These are phyloP conservation scores for Annulohypoxylon bovei DNA, from an alignment of 495 filamentous ascomycete genomes.

Conservation along the genomic window DNA sequence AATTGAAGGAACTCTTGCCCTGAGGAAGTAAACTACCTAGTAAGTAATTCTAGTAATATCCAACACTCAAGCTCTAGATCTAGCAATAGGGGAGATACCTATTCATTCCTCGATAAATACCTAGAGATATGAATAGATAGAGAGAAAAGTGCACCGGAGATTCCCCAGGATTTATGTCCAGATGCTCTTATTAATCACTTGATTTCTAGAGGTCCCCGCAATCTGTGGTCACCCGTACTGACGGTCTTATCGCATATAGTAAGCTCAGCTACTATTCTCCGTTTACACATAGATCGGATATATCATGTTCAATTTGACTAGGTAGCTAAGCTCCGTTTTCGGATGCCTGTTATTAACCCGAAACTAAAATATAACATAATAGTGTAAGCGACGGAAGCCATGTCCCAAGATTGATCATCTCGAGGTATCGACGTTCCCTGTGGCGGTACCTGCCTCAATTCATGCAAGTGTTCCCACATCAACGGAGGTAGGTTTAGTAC, in stretches of 20 bases:
- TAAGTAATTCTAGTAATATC: background rate
- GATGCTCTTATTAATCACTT: constrained; percentile 27
- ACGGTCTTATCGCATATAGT: constrained; percentile 25
- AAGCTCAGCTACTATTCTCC: constrained; percentile 10
- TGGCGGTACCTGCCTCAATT: background rate
- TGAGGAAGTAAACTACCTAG: background rate
- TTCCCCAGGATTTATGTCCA: background rate
- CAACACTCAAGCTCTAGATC: background rate
- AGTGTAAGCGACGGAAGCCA: constrained; percentile 6
- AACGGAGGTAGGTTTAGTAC: background rate
- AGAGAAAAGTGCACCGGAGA: constrained; percentile 6
- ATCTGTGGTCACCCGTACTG: constrained; percentile 1
- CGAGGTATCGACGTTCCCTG: background rate
- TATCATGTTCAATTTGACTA: constrained; percentile 10
- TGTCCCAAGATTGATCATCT: background rate
- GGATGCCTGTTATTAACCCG: constrained; percentile 17
- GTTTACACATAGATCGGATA: constrained; percentile 5
- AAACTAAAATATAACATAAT: constrained; percentile 1
- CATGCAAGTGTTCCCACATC: constrained; percentile 9
- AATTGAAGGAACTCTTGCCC: background rate
- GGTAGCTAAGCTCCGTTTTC: constrained; percentile 37
- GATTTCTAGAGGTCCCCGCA: constrained; percentile 25
- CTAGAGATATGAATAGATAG: background rate
- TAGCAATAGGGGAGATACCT: background rate
- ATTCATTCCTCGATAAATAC: background rate